Conservation (phyloP, 352 stramenopile species). For the Phytophthora syringae region DNA sequence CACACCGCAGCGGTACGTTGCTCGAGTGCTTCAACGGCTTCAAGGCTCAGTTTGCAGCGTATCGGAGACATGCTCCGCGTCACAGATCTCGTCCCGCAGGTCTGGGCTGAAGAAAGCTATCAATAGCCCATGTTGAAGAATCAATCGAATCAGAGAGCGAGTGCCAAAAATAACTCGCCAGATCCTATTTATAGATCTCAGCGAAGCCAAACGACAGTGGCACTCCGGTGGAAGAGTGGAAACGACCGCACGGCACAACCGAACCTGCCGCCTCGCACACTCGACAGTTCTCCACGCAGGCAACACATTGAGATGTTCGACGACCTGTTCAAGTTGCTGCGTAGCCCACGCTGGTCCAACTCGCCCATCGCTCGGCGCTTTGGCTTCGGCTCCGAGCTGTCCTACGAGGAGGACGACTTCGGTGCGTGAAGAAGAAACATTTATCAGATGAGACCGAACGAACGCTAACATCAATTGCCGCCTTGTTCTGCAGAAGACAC, state of each 20-base stretch:
- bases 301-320: constrained; percentile 53
- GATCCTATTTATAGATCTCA: constrained; percentile 3
- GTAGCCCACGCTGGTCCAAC: constrained; percentile 80
- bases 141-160: neutral
- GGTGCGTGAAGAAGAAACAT: constrained; percentile 29
- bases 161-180: constrained; percentile 1
- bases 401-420: constrained; percentile 68
- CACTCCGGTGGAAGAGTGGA: constrained; percentile 14
- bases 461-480: neutral
- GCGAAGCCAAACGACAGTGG: constrained; percentile 1
- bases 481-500: constrained; percentile 39
- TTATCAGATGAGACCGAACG: neutral
- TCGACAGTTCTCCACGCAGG: neutral
- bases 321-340: constrained; percentile 85
- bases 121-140: neutral
- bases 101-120: too few relatives aligned
- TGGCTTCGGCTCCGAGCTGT: constrained; percentile 67
- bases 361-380: constrained; percentile 76
- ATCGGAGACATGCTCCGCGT: neutral
- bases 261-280: constrained; percentile 25
- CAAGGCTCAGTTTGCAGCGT: too few relatives aligned
- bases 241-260: constrained; percentile 33
- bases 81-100: neutral
- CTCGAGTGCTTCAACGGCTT: too few relatives aligned
- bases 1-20: too few relatives aligned